Evolutionary conservation across 108 stramenopile genomes (phyloP), one percentile per base, ranked within the genome.

Genomic region (Pseudonitzschia multistriata): DNA sequence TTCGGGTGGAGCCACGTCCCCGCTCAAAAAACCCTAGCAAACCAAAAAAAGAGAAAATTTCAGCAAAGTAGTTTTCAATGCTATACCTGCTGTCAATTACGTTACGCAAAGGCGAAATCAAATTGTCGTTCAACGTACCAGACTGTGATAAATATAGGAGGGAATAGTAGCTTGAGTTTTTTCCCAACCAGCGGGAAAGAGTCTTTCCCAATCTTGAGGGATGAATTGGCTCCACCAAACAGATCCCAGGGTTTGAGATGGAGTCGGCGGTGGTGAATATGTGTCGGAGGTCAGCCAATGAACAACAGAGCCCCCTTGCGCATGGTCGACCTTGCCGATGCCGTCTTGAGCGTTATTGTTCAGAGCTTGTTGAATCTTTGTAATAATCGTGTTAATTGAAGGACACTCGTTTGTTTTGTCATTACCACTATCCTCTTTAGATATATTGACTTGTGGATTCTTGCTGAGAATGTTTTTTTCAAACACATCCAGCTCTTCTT

Each of bases 171-270:
- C 63, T 39, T 83, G 37, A 47, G 82, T 74, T 48, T 85, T 64
- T 47, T 85, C 67, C 69, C 82, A 76, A 17, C 84, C 88, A 24
- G 69, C 39, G 27, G 84, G 85, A 13, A 89, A 40, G 1, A 70
- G 36, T n/a, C 78, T 57, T 62, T 89, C 87, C 89, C 86, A 90
- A 66, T 88, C 89, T 56, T 90, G 71, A 29, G 89, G 89, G 63
- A 90, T 76, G 49, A 77, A 88, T 13, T 76, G 75, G 34, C 80
- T 64, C 74, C 85, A 75, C 76, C 70, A 72, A 19, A 70, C 62
- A 45, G 70, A 60, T 22, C 76, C 79, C 39, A 78, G 31, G 25
- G 62, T 19, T 17, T 72, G 55, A 39, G 72, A 53, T 3, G 53
- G 55, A 30, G 14, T 14, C 5, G n/a, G 19, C 10, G 5, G 21